phyloP scores from a whole-genome alignment of 768 basidiomycete genomes.

The Leccinum uliginosum region DNA sequence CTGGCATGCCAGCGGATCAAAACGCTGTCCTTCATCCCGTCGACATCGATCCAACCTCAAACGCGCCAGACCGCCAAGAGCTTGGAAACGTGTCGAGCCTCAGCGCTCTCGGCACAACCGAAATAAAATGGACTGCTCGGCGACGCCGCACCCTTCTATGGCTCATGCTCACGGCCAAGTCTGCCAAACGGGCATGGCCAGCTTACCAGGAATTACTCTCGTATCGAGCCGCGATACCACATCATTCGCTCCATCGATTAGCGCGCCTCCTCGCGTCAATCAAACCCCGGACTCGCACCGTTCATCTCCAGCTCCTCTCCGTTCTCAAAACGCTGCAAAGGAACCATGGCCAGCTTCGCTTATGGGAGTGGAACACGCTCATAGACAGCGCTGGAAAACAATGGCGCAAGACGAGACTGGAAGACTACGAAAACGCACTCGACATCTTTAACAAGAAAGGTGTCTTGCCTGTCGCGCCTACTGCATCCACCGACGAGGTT shows the following conservation, averaged over 20 bases:
- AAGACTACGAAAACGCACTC: constrained; percentile 59
- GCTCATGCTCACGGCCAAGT: constrained; percentile 32
- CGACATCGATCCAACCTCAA: constrained; percentile 3
- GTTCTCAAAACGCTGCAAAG: constrained; percentile 55
- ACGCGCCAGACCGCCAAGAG: constrained; percentile 7
- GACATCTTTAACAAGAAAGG: constrained; percentile 60
- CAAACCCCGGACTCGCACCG: constrained; percentile 52
- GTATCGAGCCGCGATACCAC: constrained; percentile 25
- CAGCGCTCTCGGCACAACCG: not conserved
- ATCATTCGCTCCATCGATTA: constrained; percentile 54
- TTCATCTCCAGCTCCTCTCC: constrained; percentile 66
- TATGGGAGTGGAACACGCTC: constrained; percentile 76
- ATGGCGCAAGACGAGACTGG: constrained; percentile 51
- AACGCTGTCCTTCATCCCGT: constrained; percentile 1
- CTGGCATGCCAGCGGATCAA: constrained; percentile 1
- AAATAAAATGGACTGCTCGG: constrained; percentile 18
- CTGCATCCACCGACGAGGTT: constrained; percentile 6
- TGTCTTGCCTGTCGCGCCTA: constrained; percentile 20
- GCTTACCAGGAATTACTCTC: constrained; percentile 38
- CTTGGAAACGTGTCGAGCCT: not conserved
- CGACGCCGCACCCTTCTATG: constrained; percentile 25
- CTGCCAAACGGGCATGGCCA: constrained; percentile 37
- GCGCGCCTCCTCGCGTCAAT: constrained; percentile 52
- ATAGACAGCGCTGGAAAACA: constrained; percentile 66
- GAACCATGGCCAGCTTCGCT: constrained; percentile 49